These are phyloP conservation scores for Melampsora americana DNA, from an alignment of 1,284 basidiomycete species.

Conservation along the genomic window DNA sequence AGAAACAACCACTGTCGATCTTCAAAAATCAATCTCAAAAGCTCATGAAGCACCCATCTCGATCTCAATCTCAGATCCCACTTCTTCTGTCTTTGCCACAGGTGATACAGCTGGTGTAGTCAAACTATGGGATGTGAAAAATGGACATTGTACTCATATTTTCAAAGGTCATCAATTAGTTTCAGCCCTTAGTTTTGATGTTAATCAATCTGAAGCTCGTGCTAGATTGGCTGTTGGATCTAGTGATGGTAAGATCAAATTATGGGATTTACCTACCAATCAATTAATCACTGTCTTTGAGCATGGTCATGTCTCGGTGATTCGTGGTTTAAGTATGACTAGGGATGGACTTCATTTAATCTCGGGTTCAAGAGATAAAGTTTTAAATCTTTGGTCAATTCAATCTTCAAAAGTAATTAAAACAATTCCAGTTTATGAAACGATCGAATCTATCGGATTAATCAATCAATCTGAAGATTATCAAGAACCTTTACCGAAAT, in stretches of 20 bases:
- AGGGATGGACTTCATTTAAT: slow-evolving; percentile 78
- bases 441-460: slow-evolving; percentile 79
- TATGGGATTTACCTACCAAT: slow-evolving; percentile 73
- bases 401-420: slow-evolving; percentile 62
- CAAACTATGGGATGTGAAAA: slow-evolving; percentile 89
- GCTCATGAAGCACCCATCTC: slow-evolving; percentile 92
- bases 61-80: slow-evolving; percentile 77
- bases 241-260: slow-evolving; percentile 74
- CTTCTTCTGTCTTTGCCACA: slow-evolving; percentile 83
- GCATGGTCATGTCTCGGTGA: slow-evolving; percentile 78
- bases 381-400: slow-evolving; percentile 84
- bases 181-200: slow-evolving; percentile 76
- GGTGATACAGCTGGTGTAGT: slow-evolving; percentile 93
- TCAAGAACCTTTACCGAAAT: slow-evolving; percentile 47
- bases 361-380: slow-evolving; percentile 83
- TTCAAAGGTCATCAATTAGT: slow-evolving; percentile 96
- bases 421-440: slow-evolving; percentile 80
- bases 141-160: slow-evolving; percentile 86
- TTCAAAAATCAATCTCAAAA: slow-evolving; percentile 57
- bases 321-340: slow-evolving; percentile 79
- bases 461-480: slow-evolving; percentile 52
- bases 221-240: slow-evolving; percentile 46
- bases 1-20: slow-evolving; percentile 3
- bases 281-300: slow-evolving; percentile 66
- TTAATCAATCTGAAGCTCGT: slow-evolving; percentile 42